Evolutionary conservation across 176 grass and related monocot genomes (phyloP).

Genomic region (Triticum timopheevii): DNA sequence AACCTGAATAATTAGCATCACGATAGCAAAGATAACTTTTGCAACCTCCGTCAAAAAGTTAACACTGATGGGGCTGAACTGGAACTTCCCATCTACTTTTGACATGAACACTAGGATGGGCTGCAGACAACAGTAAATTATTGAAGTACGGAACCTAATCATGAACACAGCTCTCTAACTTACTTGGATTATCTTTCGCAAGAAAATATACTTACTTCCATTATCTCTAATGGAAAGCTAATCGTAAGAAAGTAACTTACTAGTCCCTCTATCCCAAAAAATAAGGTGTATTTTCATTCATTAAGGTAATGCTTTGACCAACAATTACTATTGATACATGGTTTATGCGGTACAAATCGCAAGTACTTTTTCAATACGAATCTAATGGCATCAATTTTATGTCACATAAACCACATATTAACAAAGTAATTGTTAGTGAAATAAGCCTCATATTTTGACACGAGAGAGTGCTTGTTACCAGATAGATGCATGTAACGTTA

Average conservation of each 20-base stretch:
- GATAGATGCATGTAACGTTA: neutral
- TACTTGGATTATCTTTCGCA: neutral
- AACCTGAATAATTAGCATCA: conserved; percentile 94
- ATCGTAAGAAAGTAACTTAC: neutral
- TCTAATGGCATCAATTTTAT: neutral
- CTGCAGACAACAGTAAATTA: conserved; percentile 42
- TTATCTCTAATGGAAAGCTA: neutral
- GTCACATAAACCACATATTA: neutral
- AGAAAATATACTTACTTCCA: neutral
- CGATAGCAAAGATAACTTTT: conserved; percentile 85
- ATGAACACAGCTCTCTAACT: conserved; percentile 13
- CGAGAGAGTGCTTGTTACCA: neutral
- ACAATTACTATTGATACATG: neutral
- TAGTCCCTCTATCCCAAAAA: too few relatives aligned
- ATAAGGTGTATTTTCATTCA: neutral
- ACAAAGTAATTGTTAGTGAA: neutral
- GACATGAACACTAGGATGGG: conserved; percentile 98
- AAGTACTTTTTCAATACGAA: neutral
- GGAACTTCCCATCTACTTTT: conserved; percentile 93
- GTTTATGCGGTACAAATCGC: neutral
- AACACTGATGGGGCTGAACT: conserved; percentile 94
- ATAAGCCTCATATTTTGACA: neutral
- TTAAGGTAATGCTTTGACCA: neutral
- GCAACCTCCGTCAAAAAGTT: conserved; percentile 91
- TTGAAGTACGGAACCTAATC: neutral